phyloP scores from a whole-genome alignment of 2,329 filamentous ascomycete species.

The Trichoderma afroharzianum region DNA sequence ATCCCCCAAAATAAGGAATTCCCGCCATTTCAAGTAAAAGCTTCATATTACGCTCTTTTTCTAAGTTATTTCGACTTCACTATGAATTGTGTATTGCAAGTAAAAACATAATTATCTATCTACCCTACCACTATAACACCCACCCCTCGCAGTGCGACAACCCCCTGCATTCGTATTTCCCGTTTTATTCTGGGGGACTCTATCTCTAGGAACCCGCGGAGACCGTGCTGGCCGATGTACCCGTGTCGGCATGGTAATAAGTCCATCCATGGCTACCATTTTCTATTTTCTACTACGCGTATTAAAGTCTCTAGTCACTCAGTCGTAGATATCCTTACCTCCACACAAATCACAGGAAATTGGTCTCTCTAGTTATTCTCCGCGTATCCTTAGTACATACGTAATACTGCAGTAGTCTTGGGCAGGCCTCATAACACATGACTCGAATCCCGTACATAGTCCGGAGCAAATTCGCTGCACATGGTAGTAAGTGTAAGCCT shows the following conservation, averaged over 20 bases:
- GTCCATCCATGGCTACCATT: too few relatives aligned
- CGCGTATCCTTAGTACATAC: not conserved
- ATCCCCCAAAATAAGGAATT: not conserved
- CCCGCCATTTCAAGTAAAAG: not conserved
- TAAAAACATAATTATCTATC: fast-evolving
- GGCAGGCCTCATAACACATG: not conserved
- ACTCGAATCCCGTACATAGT: not conserved
- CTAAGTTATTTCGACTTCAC: not conserved
- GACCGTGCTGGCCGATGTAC: not conserved
- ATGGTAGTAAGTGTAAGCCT: not conserved
- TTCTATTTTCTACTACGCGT: not conserved
- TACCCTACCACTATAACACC: not conserved
- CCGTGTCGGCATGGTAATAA: not conserved
- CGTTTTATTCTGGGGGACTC: not conserved
- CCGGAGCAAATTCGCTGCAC: not conserved
- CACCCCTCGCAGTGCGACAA: not conserved
- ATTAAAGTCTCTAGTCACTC: not conserved
- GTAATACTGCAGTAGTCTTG: not conserved
- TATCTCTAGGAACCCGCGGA: not conserved
- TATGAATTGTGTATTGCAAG: not conserved
- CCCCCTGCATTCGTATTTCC: not conserved
- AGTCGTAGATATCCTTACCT: not conserved
- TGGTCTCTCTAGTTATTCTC: not conserved
- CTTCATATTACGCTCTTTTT: not conserved
- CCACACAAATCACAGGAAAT: not conserved